A percentile compares a stretch with the other conserved stretches of the same genome.
phyloP scores from a whole-genome alignment of 441 rosid genomes.

The Hura crepitans region DNA sequence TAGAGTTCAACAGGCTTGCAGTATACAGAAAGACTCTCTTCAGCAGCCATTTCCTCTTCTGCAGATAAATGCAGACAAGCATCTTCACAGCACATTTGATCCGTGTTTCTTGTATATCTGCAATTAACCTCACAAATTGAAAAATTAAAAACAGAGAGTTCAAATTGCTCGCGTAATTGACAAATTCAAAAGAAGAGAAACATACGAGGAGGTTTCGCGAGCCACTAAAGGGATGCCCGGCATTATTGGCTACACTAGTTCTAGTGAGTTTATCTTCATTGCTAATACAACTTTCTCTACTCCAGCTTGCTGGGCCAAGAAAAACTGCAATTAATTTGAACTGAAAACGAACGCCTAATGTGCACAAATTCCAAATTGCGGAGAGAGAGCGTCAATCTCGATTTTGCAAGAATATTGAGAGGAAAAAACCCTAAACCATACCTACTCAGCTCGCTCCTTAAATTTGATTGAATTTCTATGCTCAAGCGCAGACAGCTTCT shows the following conservation, averaged over 20 bases:
- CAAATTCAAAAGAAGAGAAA: not conserved
- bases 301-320: not conserved
- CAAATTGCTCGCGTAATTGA: not conserved
- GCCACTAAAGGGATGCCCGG: constrained; percentile 85
- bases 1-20: constrained; percentile 98
- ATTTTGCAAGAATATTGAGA: not conserved
- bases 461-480: constrained; percentile 1
- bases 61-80: constrained; percentile 65
- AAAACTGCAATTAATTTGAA: not conserved
- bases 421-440: constrained; percentile 8
- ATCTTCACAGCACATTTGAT: constrained; percentile 91
- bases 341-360: constrained; percentile 1
- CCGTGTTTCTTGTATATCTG: constrained; percentile 73
- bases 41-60: constrained; percentile 86
- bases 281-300: constrained; percentile 15
- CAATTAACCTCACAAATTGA: constrained; percentile 8
- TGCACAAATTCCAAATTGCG: not conserved
- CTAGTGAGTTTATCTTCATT: constrained; percentile 34
- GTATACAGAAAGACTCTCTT: constrained; percentile 71
- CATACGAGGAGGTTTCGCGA: constrained; percentile 79
- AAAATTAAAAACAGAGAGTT: not conserved
- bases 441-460: not conserved
- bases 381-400: not conserved
- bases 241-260: constrained; percentile 49
- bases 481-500: not conserved